Conservation (phyloP, 176 grass and related monocot species). For the Luzula sylvatica region DNA sequence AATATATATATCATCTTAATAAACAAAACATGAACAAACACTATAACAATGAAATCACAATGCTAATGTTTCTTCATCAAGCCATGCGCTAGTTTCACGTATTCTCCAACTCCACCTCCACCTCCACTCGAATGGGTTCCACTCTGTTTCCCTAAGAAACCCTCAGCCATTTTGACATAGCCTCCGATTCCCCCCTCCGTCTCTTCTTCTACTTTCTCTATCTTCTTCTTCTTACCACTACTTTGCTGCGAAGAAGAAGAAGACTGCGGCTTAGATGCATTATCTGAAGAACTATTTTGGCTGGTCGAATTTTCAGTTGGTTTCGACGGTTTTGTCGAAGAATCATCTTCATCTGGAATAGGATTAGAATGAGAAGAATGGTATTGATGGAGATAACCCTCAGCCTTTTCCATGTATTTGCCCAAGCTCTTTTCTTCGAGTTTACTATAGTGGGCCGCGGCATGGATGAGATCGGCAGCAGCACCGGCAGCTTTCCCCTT, state of each 20-base stretch:
- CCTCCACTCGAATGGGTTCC: neutral
- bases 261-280: constrained; percentile 2
- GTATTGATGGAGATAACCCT: constrained; percentile 69
- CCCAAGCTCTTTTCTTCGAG: constrained; percentile 63
- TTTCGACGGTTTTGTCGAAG: neutral
- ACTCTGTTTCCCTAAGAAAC: constrained; percentile 23
- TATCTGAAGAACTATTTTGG: constrained; percentile 1
- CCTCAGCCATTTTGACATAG: constrained; percentile 9
- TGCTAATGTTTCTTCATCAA: constrained; percentile 11
- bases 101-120: neutral
- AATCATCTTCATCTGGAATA: neutral
- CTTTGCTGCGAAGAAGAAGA: neutral
- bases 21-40: too few species aligned
- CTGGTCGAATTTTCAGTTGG: neutral
- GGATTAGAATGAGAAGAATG: constrained; percentile 24
- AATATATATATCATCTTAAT: too few species aligned
- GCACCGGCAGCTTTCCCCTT: constrained; percentile 55
- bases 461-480: constrained; percentile 56
- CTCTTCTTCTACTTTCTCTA: constrained; percentile 29
- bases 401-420: constrained; percentile 64
- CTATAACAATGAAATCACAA: too few species aligned
- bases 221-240: constrained; percentile 32
- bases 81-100: constrained; percentile 22
- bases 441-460: constrained; percentile 65
- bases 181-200: constrained; percentile 11